Conservation (phyloP, 371 early-diverging fungal species). For the Apophysomyces sp. region DNA sequence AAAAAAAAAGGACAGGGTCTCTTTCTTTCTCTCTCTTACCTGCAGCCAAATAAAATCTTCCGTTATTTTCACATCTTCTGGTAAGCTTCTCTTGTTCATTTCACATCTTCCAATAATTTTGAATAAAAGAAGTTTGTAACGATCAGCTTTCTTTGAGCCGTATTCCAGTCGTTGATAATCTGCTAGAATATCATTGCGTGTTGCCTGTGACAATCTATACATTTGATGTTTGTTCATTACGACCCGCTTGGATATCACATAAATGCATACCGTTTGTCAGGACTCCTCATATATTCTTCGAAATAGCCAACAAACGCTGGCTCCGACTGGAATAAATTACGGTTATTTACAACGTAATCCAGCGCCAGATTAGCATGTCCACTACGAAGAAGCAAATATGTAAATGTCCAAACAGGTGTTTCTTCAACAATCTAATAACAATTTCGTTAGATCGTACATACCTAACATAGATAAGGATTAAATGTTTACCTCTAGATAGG, state of each 20-base stretch:
- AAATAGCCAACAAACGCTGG: constrained; percentile 66
- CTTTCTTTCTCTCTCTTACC: constrained; percentile 10
- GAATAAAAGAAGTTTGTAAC: constrained; percentile 85
- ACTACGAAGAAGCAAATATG: constrained; percentile 76
- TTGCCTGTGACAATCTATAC: constrained; percentile 35
- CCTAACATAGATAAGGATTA: neutral
- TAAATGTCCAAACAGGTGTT: constrained; percentile 82
- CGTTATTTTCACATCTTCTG: constrained; percentile 61
- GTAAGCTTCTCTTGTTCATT: constrained; percentile 57
- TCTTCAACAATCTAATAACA: constrained; percentile 48
- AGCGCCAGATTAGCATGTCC: constrained; percentile 69
- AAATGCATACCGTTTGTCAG: constrained; percentile 20
- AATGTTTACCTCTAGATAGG: constrained; percentile 48
- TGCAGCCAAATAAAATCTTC: constrained; percentile 89
- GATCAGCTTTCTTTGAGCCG: constrained; percentile 59
- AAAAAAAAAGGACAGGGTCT: no score
- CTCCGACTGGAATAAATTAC: constrained; percentile 51
- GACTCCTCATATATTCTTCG: constrained; percentile 60
- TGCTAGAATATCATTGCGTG: constrained; percentile 49
- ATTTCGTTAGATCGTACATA: neutral
- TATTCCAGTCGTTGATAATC: constrained; percentile 62
- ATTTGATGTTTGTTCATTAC: neutral
- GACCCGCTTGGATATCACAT: neutral
- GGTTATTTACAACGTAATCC: constrained; percentile 58
- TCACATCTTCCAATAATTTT: constrained; percentile 90